A percentile compares a stretch with the other conserved stretches of the same genome.
Conservation (phyloP, 169 alveolate species). For the Plasmodium billcollinsi region DNA sequence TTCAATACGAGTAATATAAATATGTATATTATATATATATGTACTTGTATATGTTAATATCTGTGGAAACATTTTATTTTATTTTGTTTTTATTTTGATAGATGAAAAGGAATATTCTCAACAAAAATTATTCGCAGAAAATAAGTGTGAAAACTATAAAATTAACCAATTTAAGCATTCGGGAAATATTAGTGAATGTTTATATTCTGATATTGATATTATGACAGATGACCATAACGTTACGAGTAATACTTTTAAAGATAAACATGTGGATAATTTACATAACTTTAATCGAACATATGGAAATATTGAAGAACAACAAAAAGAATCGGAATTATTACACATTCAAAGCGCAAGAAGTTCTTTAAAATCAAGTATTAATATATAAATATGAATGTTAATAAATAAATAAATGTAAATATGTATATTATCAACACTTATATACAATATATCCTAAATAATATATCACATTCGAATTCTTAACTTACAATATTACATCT, state of each 20-base stretch:
- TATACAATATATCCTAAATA: too few species aligned
- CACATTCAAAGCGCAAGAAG: constrained; percentile 76
- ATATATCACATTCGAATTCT: too few species aligned
- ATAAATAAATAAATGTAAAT: not conserved
- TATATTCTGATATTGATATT: constrained; percentile 36
- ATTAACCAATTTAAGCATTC: not conserved
- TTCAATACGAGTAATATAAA: constrained; percentile 9
- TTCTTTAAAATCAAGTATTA: constrained; percentile 65
- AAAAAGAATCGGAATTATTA: constrained; percentile 27
- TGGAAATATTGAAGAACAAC: constrained; percentile 10
- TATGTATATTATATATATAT: not conserved
- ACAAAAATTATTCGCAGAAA: not conserved
- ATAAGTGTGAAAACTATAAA: not conserved
- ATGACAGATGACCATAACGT: constrained; percentile 9
- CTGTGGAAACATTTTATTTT: not conserved
- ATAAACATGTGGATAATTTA: constrained; percentile 5
- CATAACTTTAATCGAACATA: constrained; percentile 3
- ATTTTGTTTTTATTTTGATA: constrained; percentile 2
- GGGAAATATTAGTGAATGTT: constrained; percentile 16
- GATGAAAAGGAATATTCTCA: constrained; percentile 39
- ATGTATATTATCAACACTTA: too few species aligned
- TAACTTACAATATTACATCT: not conserved
- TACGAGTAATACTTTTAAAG: not conserved
- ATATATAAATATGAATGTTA: not conserved
- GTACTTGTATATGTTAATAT: not conserved